Conservation (phyloP, 495 filamentous ascomycete genomes). For the Polyplosphaeria fusca region DNA sequence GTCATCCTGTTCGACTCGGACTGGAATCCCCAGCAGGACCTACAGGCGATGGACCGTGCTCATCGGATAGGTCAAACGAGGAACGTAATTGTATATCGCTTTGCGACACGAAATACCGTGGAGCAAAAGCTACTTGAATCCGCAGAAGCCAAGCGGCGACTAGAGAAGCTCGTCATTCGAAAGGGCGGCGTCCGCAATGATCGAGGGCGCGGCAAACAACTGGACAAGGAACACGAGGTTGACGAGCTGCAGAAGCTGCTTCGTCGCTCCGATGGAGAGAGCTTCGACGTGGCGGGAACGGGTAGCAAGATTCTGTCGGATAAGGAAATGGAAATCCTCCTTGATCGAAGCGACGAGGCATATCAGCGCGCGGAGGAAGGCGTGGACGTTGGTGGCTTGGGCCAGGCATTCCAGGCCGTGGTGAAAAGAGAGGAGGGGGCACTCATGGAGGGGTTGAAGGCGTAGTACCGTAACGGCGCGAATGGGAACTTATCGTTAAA, state of each 20-base stretch:
- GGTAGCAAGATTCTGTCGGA: conserved; percentile 65
- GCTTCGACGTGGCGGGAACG: conserved; percentile 55
- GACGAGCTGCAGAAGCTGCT: conserved; percentile 60
- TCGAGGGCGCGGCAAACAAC: conserved; percentile 44
- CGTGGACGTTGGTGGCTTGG: conserved; percentile 53
- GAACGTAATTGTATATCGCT: conserved; percentile 90
- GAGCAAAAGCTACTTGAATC: conserved; percentile 85
- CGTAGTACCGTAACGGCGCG: no score
- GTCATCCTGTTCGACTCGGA: conserved; percentile 77
- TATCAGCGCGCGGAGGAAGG: conserved; percentile 75
- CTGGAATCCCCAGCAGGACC: conserved; percentile 97
- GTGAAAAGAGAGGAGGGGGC: conserved; percentile 56
- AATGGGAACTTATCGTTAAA: no score
- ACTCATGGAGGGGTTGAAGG: conserved; percentile 41
- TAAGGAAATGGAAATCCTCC: conserved; percentile 71
- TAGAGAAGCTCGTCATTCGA: conserved; percentile 93
- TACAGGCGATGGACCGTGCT: conserved; percentile 92
- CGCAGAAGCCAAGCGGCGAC: conserved; percentile 87
- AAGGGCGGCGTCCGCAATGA: conserved; percentile 74
- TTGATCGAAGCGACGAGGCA: conserved; percentile 81
- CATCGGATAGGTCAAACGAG: conserved; percentile 92
- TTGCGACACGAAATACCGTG: conserved; percentile 89
- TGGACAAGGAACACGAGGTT: conserved; percentile 49
- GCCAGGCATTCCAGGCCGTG: conserved; percentile 58
- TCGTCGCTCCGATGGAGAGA: conserved; percentile 56